These are phyloP conservation scores for Leccinellum luteum DNA, from an alignment of 768 basidiomycete genomes.

Conservation along the genomic window DNA sequence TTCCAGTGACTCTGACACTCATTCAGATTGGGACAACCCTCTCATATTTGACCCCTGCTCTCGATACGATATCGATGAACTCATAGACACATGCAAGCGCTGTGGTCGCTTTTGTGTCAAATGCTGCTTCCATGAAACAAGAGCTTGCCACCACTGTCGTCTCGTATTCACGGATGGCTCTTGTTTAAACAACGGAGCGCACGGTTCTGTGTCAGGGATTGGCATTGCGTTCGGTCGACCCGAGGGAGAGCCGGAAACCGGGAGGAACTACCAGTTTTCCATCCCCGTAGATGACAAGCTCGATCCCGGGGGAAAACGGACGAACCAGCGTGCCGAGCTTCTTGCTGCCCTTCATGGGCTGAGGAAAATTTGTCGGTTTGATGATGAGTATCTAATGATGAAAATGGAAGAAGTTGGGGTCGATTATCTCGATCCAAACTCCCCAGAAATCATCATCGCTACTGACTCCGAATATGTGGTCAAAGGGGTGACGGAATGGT, in stretches of 20 bases:
- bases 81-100: not conserved
- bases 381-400: constrained; percentile 9
- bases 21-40: too few relatives aligned
- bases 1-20: too few relatives aligned
- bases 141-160: not conserved
- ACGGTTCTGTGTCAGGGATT: not conserved
- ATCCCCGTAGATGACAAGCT: not conserved
- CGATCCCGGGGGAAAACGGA: not conserved
- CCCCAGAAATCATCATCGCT: not conserved
- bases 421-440: too few relatives aligned
- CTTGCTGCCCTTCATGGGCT: constrained; percentile 7
- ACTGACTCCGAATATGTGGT: constrained; percentile 10
- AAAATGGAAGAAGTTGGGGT: too few relatives aligned
- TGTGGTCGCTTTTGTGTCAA: not conserved
- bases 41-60: too few relatives aligned
- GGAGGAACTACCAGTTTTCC: not conserved
- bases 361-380: constrained; percentile 26
- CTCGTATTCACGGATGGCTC: not conserved
- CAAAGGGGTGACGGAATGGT: constrained; percentile 8
- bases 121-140: not conserved
- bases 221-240: not conserved
- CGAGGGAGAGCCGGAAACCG: not conserved
- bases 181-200: not conserved
- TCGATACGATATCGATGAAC: too few relatives aligned
- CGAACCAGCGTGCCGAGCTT: not conserved